Percentiles rank a stretch among this genome's conserved stretches.
Evolutionary conservation across 257 asterid species (phyloP).

Genomic region (Echites panduratus): DNA sequence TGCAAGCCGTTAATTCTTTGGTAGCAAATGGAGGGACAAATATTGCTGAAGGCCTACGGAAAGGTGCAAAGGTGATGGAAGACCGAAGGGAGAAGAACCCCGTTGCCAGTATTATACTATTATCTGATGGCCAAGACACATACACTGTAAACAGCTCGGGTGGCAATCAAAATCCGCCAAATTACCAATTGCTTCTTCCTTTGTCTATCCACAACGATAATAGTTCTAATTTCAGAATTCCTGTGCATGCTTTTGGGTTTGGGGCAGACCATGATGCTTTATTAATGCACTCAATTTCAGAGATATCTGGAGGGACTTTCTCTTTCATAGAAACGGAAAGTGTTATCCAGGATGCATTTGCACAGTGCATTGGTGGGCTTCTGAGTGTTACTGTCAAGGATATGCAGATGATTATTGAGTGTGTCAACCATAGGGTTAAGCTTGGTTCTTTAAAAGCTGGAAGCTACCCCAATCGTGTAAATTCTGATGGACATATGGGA

Average conservation of each 20-base stretch:
- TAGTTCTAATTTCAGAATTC: constrained; percentile 53
- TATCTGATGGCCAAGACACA: constrained; percentile 96
- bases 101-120: constrained; percentile 73
- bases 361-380: constrained; percentile 98
- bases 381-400: constrained; percentile 89
- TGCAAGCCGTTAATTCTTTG: constrained; percentile 76
- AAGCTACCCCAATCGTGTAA: constrained; percentile 53
- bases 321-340: constrained; percentile 95
- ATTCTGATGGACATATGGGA: constrained; percentile 50
- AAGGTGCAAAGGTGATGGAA: constrained; percentile 88
- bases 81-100: constrained; percentile 77
- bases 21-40: constrained; percentile 96
- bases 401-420: constrained; percentile 47
- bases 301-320: constrained; percentile 92
- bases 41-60: constrained; percentile 92
- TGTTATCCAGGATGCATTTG: constrained; percentile 96
- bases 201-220: constrained; percentile 48
- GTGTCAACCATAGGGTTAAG: constrained; percentile 45
- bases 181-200: constrained; percentile 73
- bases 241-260: constrained; percentile 90
- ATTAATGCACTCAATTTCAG: constrained; percentile 88
- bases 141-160: constrained; percentile 52
- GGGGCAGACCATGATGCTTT: constrained; percentile 89
- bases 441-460: constrained; percentile 66
- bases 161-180: constrained; percentile 33